These are phyloP conservation scores for Chrysophaeum taylorii DNA, from an alignment of 352 stramenopile genomes.

Conservation along the genomic window DNA sequence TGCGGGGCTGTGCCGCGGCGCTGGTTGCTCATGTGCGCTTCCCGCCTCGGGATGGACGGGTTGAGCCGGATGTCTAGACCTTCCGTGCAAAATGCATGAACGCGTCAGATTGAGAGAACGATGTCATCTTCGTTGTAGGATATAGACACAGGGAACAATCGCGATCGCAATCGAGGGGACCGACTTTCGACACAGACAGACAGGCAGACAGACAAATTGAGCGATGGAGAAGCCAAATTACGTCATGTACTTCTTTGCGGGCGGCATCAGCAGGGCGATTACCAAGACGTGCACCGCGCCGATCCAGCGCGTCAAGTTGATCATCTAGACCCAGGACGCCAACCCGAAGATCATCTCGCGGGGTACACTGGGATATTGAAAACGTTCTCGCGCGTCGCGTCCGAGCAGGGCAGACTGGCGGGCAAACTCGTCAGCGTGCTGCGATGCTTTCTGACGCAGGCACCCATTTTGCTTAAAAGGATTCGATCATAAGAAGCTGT, in stretches of 20 bases:
- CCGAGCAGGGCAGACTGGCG: slow-evolving; percentile 62
- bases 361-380: slow-evolving; percentile 72
- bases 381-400: slow-evolving; percentile 66
- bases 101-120: too few species aligned
- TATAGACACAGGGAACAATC: too few species aligned
- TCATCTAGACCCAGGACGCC: slow-evolving; percentile 63
- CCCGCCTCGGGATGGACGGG: too few species aligned
- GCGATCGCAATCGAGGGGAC: too few species aligned
- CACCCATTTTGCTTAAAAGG: slow-evolving; percentile 81
- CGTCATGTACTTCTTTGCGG: slow-evolving; percentile 22
- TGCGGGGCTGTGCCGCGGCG: too few species aligned
- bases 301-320: slow-evolving; percentile 72
- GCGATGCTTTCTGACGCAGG: slow-evolving; percentile 74
- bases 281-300: slow-evolving; percentile 64
- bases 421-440: slow-evolving; percentile 75
- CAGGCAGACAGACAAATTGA: too few species aligned
- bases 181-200: too few species aligned
- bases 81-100: too few species aligned
- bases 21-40: too few species aligned
- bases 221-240: too few species aligned
- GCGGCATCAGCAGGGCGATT: slow-evolving; percentile 40
- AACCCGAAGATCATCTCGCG: slow-evolving; percentile 73
- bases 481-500: slow-evolving; percentile 87
- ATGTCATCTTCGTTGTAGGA: too few species aligned
- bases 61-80: too few species aligned